Evolutionary conservation across 179 eudicot species (phyloP).

Genomic region (Vitellaria paradoxa): DNA sequence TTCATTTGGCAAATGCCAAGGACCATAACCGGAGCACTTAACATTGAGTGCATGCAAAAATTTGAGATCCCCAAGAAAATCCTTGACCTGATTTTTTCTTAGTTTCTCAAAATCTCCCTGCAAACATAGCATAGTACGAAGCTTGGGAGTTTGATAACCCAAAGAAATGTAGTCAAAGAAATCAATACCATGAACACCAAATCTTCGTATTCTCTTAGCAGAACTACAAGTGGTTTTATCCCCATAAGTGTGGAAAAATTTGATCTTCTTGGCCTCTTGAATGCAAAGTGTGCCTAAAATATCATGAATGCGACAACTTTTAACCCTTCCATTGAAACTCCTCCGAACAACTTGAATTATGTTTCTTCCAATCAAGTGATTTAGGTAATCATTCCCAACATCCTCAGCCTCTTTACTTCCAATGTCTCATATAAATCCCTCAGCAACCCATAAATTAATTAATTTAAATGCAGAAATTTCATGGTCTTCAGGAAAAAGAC

Average conservation of each 20-base stretch:
- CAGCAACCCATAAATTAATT: conserved; percentile 3
- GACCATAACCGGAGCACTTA: not conserved
- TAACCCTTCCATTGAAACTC: conserved; percentile 7
- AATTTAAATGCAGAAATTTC: conserved; percentile 9
- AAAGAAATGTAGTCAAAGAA: not conserved
- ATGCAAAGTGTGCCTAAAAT: conserved; percentile 1
- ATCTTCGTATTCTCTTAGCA: not conserved
- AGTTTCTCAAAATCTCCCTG: not conserved
- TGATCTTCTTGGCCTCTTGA: not conserved
- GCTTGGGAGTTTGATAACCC: not conserved
- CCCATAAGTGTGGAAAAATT: not conserved
- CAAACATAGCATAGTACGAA: not conserved
- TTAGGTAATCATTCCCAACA: conserved; percentile 7
- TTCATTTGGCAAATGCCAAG: conserved; percentile 2
- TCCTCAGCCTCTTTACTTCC: not conserved
- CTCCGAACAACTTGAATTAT: conserved; percentile 14
- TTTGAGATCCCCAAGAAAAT: not conserved
- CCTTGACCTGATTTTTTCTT: not conserved
- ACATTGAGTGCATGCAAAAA: not conserved
- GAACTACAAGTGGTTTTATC: not conserved
- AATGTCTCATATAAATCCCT: not conserved
- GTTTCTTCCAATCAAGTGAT: conserved; percentile 3
- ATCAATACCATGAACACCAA: not conserved
- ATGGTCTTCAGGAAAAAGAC: conserved; percentile 14
- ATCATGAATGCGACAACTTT: conserved; percentile 16